Evolutionary conservation across 306 rosid genomes (phyloP).

Genomic region (Rosa chinensis): DNA sequence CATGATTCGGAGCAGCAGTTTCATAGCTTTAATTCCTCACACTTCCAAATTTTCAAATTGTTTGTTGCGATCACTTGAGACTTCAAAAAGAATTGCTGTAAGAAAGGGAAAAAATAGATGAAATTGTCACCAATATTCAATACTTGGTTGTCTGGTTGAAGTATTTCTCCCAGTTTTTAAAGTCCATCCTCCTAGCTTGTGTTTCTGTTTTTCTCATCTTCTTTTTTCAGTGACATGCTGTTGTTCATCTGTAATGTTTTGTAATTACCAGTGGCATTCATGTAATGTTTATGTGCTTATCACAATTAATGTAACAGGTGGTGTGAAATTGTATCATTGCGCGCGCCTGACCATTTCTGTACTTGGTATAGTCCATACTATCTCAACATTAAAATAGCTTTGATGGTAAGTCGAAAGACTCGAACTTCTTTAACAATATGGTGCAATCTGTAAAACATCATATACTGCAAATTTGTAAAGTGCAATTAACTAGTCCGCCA

Average conservation of each 20-base stretch:
- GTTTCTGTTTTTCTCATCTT: conserved; percentile 1
- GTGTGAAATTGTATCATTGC: background rate
- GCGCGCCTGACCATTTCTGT: background rate
- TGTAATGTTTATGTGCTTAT: background rate
- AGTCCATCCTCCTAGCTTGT: conserved; percentile 21
- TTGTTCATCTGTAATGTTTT: conserved; percentile 5
- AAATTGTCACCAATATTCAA: too few species aligned
- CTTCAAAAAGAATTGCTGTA: too few species aligned
- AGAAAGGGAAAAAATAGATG: too few species aligned
- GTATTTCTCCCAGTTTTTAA: conserved; percentile 19
- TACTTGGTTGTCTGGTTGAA: conserved; percentile 20
- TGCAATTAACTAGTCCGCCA: too few species aligned
- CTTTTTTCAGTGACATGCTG: background rate
- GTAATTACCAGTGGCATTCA: background rate
- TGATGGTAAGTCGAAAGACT: background rate
- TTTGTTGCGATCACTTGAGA: too few species aligned
- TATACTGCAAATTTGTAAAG: too few species aligned
- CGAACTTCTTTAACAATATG: background rate
- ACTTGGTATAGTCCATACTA: background rate
- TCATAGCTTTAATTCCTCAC: too few species aligned
- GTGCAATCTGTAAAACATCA: background rate
- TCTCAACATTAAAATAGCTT: background rate
- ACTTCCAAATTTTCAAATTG: too few species aligned
- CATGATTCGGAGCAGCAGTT: too few species aligned
- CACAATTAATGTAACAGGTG: background rate